Conservation (phyloP, 176 grass and related monocot species). For the Aegilops longissima region DNA sequence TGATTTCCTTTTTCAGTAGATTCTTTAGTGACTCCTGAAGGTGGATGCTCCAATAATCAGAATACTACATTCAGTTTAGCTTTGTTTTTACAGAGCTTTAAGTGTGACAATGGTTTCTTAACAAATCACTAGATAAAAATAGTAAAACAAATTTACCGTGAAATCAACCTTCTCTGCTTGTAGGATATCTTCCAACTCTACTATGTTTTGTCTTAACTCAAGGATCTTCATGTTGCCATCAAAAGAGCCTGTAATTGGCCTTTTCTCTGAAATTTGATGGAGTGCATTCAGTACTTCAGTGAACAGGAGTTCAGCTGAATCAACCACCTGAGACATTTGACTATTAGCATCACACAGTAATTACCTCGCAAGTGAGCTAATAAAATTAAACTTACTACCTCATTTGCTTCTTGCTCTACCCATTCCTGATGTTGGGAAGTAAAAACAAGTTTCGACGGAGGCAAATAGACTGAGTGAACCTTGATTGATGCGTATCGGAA, state of each 20-base stretch:
- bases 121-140: constrained; percentile 35
- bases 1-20: constrained; percentile 65
- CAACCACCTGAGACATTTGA: constrained; percentile 59
- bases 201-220: constrained; percentile 68
- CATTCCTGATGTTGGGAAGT: constrained; percentile 93
- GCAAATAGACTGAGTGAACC: constrained; percentile 90
- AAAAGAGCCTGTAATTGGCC: constrained; percentile 65
- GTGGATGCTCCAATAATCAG: constrained; percentile 33
- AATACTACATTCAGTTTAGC: constrained; percentile 3
- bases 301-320: constrained; percentile 67
- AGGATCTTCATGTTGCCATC: constrained; percentile 74
- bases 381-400: constrained; percentile 52
- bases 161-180: constrained; percentile 74
- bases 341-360: constrained; percentile 36
- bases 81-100: constrained; percentile 16
- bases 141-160: constrained; percentile 54
- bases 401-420: constrained; percentile 85
- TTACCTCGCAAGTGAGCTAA: constrained; percentile 2
- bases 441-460: constrained; percentile 94
- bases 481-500: constrained; percentile 90
- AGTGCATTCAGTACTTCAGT: constrained; percentile 71
- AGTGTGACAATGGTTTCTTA: not conserved
- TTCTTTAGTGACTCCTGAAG: constrained; percentile 74
- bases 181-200: constrained; percentile 77
- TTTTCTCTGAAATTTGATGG: constrained; percentile 60